A percentile compares a stretch with the other conserved stretches of the same genome.
These are phyloP conservation scores for Ammopiptanthus mongolicus DNA, from an alignment of 306 rosid species.

Conservation along the genomic window DNA sequence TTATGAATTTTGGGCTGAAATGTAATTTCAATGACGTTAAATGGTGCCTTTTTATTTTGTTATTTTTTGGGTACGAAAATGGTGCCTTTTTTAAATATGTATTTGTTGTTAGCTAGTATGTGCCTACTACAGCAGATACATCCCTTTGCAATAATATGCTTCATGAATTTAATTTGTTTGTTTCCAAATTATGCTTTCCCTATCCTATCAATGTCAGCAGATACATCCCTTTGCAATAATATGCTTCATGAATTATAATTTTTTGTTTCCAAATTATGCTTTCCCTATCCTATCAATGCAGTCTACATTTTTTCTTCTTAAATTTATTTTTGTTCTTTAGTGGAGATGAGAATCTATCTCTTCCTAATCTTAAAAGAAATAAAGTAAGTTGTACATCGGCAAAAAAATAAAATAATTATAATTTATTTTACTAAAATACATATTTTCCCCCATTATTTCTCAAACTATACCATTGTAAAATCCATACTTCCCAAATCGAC, in stretches of 20 bases:
- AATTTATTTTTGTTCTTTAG: slow-evolving; percentile 37
- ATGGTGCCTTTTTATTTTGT: no score
- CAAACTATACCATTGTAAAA: no score
- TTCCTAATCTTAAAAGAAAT: slow-evolving; percentile 76
- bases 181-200: neutral
- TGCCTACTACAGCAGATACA: neutral
- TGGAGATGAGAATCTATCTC: slow-evolving; percentile 92
- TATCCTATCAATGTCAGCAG: neutral
- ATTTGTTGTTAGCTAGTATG: no score
- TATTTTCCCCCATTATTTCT: no score
- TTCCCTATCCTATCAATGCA: neutral
- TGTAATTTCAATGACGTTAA: neutral
- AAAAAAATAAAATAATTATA: no score
- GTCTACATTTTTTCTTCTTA: neutral
- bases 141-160: neutral
- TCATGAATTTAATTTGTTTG: neutral
- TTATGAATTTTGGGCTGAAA: neutral
- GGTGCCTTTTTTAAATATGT: no score
- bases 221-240: neutral
- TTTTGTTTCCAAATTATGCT: neutral
- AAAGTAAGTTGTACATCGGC: slow-evolving; percentile 56
- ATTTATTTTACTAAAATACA: no score
- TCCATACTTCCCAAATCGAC: no score
- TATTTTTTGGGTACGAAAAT: no score
- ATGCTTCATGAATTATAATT: neutral